Conservation (phyloP, 2,329 filamentous ascomycete genomes). For the Ophiostoma populinum region DNA sequence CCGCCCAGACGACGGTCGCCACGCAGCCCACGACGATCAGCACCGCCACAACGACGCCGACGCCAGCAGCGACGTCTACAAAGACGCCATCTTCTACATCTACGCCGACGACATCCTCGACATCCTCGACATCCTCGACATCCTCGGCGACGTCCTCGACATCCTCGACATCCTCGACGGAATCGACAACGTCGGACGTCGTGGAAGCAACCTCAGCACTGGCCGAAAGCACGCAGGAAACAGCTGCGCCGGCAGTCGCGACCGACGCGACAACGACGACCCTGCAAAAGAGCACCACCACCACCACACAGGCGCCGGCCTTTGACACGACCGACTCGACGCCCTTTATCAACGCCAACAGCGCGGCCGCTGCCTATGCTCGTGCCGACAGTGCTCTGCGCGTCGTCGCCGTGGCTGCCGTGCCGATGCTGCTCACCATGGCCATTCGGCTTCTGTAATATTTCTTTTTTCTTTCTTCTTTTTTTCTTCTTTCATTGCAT, state of each 20-base stretch:
- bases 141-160: not conserved
- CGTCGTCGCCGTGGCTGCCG: not conserved
- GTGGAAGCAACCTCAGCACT: not conserved
- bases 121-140: not conserved
- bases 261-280: not conserved
- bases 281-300: not conserved
- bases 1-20: too few relatives aligned
- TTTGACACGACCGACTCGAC: conserved; percentile 9
- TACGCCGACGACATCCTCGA: not conserved
- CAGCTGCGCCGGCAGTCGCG: too few relatives aligned
- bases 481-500: not conserved
- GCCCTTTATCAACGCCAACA: conserved; percentile 11
- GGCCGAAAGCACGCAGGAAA: not conserved
- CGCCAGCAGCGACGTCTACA: too few relatives aligned
- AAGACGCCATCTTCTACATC: not conserved
- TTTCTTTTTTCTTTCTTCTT: not conserved
- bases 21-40: too few relatives aligned
- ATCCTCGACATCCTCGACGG: not conserved
- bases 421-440: conserved; percentile 1
- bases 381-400: not conserved
- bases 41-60: too few relatives aligned
- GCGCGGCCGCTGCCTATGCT: not conserved
- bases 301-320: conserved; percentile 2
- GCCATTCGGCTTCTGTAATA: not conserved
- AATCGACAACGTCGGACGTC: not conserved